Base-by-base conservation (phyloP, 2,329 filamentous ascomycete species). In the Berkeleyomyces basicola region DNA sequence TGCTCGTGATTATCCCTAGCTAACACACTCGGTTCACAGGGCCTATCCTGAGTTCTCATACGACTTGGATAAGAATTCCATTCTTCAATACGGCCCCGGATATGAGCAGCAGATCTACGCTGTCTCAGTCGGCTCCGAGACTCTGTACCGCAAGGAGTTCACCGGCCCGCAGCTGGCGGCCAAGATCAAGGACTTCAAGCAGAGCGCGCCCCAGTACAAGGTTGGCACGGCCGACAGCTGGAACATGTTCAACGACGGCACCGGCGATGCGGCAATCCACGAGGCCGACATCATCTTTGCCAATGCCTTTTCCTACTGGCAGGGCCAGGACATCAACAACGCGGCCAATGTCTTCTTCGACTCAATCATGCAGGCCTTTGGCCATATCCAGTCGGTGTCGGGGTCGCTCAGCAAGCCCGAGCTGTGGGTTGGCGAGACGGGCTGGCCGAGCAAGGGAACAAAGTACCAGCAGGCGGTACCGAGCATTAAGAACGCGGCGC, bases 301-400 rank as follows among this genome's bases (percentile, higher is more conserved):
- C 70, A 88, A 88, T 70, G 85, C 82, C 36, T 88, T 88, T 70
- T 79, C 82, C 40, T 88, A 86, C 77, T 88, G 85, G 85, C 85
- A 88, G 71, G 83, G 79, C 49, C 78, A 79, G 70, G 74, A 74
- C 55, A 79, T 79, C 66, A 73, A 74, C 63, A 82, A 85, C 68
- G 69, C 72, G 11, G 81, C 80, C 47, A 72, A 78, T 64, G 82
- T 79, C 61, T 87, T 85, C 75, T 81, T 87, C 67, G 79, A 86
- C 68, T 85, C 87, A 69, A 82, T 87, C 71, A 76, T 77, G 68
- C 80, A 84, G 71, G 84, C 84, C 33, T 78, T 84, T 67, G 74
- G 73, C 14, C 83, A 82, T 69, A 82, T 88, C 66, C 82, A 86
- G 73, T 70, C 76, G 64, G 66, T 84, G 42, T 81, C 82, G 40